phyloP scores from a whole-genome alignment of 2,329 filamentous ascomycete species.

The Cercospora berteroae region DNA sequence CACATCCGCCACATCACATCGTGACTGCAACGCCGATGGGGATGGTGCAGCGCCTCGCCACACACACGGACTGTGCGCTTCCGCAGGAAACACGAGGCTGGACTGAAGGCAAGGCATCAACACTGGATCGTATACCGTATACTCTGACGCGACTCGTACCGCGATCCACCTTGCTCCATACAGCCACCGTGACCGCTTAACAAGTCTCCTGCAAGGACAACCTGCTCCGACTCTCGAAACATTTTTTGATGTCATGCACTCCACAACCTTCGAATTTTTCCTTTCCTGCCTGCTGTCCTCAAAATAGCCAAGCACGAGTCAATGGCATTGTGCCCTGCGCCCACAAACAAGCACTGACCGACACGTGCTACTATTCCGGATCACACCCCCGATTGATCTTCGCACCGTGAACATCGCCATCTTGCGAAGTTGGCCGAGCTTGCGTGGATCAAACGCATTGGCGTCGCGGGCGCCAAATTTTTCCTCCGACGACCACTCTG shows the following conservation, averaged over 20 bases:
- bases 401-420: background rate
- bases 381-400: background rate
- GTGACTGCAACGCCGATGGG: background rate
- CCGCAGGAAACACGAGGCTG: background rate
- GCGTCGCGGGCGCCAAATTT: background rate
- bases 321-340: background rate
- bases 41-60: slow-evolving; percentile 1
- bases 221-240: background rate
- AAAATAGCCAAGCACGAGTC: slow-evolving; percentile 2
- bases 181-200: slow-evolving; percentile 1
- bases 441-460: background rate
- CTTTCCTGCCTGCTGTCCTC: background rate
- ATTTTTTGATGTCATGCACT: background rate
- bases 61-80: background rate
- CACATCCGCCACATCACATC: background rate
- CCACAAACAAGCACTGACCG: background rate
- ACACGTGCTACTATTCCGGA: background rate
- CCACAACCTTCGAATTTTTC: slow-evolving; percentile 4
- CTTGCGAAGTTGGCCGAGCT: background rate
- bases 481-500: background rate
- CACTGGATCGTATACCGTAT: background rate
- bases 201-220: background rate
- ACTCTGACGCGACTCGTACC: slow-evolving; percentile 4
- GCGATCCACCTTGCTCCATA: slow-evolving; percentile 6
- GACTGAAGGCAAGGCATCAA: slow-evolving; percentile 2